phyloP scores from a whole-genome alignment of 306 rosid genomes.

The Purshia tridentata region DNA sequence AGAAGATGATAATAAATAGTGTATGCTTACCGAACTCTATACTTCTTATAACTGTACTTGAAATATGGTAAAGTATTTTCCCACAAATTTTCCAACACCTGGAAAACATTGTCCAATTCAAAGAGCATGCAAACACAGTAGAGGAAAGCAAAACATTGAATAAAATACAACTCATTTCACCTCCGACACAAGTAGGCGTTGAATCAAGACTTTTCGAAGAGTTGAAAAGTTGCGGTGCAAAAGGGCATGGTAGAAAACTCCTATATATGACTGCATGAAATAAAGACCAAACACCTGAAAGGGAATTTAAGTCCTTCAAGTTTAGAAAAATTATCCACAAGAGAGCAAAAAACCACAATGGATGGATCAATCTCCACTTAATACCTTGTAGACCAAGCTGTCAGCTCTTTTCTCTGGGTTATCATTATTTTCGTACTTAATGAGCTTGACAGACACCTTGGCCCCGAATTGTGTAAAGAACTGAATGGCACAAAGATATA shows the following conservation, averaged over 20 bases:
- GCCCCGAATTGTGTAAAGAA: conserved; percentile 76
- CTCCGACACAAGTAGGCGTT: conserved; percentile 94
- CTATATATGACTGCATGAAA: conserved; percentile 97
- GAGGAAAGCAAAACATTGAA: conserved; percentile 14
- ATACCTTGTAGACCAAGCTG: conserved; percentile 97
- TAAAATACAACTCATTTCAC: conserved; percentile 30
- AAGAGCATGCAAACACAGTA: conserved; percentile 14
- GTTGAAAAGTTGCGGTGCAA: conserved; percentile 84
- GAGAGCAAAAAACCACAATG: background rate
- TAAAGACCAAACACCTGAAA: conserved; percentile 93
- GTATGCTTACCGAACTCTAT: conserved; percentile 66
- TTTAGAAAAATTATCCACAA: conserved; percentile 10
- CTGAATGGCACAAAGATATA: conserved; percentile 81
- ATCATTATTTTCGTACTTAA: conserved; percentile 77
- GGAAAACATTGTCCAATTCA: conserved; percentile 30
- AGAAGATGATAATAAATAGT: conserved; percentile 6
- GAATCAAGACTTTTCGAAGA: conserved; percentile 85
- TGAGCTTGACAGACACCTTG: conserved; percentile 73
- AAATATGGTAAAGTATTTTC: conserved; percentile 84
- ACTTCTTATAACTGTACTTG: conserved; percentile 82
- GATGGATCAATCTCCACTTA: conserved; percentile 10
- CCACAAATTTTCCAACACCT: conserved; percentile 88
- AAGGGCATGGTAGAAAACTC: conserved; percentile 91
- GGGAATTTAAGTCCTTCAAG: conserved; percentile 27
- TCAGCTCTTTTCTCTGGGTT: conserved; percentile 81